Conservation (phyloP, 73 alveolate genomes). For the Paramecium sexaurelia region DNA sequence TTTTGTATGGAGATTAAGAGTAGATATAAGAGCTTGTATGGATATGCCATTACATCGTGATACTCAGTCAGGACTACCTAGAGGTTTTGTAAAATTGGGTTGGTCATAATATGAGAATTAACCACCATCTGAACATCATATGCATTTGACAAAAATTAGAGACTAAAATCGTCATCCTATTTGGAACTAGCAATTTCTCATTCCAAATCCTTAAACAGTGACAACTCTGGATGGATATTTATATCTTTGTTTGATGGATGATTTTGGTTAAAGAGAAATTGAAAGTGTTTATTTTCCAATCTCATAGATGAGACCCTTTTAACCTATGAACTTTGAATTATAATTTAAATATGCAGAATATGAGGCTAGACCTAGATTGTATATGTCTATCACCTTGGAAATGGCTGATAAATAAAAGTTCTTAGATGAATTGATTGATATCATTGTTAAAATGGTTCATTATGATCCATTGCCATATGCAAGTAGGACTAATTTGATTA, state of each 20-base stretch:
- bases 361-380: conserved; percentile 90
- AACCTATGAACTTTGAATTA: conserved; percentile 94
- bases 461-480: conserved; percentile 94
- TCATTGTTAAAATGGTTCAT: conserved; percentile 90
- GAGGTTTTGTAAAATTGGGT: conserved; percentile 95
- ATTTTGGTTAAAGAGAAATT: conserved; percentile 85
- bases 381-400: conserved; percentile 88
- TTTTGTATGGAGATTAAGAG: conserved; percentile 96
- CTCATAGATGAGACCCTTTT: conserved; percentile 88
- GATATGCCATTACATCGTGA: conserved; percentile 94
- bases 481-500: conserved; percentile 84
- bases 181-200: conserved; percentile 96
- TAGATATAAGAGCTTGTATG: conserved; percentile 93
- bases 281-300: conserved; percentile 92
- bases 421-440: conserved; percentile 90
- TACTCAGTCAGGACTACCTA: conserved; percentile 90
- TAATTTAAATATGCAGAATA: conserved; percentile 78
- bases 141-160: conserved; percentile 85
- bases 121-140: conserved; percentile 93
- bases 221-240: conserved; percentile 93
- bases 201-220: conserved; percentile 90
- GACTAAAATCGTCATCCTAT: conserved; percentile 94
- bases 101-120: conserved; percentile 94
- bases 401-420: conserved; percentile 84
- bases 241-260: conserved; percentile 90